Base-by-base conservation (phyloP, 2,329 filamentous ascomycete genomes). In the Aspergillus luchuensis region DNA sequence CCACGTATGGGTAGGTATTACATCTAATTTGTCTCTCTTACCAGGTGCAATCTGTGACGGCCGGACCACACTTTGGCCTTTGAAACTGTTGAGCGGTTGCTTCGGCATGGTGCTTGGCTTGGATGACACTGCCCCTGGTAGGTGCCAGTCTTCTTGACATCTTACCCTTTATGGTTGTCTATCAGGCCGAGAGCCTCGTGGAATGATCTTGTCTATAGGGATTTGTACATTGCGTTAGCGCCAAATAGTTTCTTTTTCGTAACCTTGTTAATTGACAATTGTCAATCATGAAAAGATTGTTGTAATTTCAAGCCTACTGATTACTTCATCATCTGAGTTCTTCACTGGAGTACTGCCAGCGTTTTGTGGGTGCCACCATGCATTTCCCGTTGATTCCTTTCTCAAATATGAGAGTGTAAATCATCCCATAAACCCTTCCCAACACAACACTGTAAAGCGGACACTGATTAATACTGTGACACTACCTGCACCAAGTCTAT, bases 111-210 rank as follows among this genome's bases (percentile, higher is more conserved):
- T 57, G 65, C 45, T 68, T 66, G 60, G 59, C 63, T 64, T 67
- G 71, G 71, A 73, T 67, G 67, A 70, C 65, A 68, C 71, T 75
- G 67, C 72, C 71, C 66, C 64, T 74, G 71, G 73, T 76, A 76
- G 73, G 73, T 76, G 74, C 70, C 69, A 62, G 64, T 68, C 61
- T 50, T 66, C 61, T 65, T 62, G 63, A 66, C 66, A 60, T 67
- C 61, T 62, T 62, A 61, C 67, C 58, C 60, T 61, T 36, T 60
- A 57, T 49, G 59, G 59, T 60, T 56, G 62, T 59, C 59, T 58
- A 61, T 63, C 60, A 60, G 52, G 60, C 68, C 64, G 57, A 64
- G 69, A 63, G 67, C 62, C 66, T 64, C 59, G 60, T 54, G 61
- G 61, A 69, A 70, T 71, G 68, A 71, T 71, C 53, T 36, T 70